These are phyloP conservation scores for Chytriomyces hyalinus DNA, from an alignment of 192 early-diverging fungal species.

Conservation along the genomic window DNA sequence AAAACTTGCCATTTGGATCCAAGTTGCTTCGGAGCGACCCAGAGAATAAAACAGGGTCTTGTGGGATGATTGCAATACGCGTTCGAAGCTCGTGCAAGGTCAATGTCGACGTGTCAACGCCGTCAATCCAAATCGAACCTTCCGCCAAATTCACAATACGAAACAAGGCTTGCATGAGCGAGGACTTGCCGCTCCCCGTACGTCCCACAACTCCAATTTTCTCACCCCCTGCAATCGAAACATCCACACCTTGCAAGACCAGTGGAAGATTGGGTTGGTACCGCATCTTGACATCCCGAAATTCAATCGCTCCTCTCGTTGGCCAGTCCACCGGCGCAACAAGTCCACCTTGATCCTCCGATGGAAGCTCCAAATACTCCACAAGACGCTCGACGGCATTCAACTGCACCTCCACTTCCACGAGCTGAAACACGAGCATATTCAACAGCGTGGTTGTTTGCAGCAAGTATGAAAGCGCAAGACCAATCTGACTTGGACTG, in stretches of 20 bases:
- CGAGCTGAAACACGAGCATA: slow-evolving; percentile 75
- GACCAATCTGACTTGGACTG: neutral
- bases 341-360: slow-evolving; percentile 39
- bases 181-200: slow-evolving; percentile 50
- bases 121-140: slow-evolving; percentile 70
- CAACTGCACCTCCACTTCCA: slow-evolving; percentile 76
- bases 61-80: slow-evolving; percentile 72
- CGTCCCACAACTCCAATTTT: slow-evolving; percentile 64
- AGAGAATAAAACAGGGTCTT: slow-evolving; percentile 53
- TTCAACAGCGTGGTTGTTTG: slow-evolving; percentile 55
- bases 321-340: slow-evolving; percentile 56
- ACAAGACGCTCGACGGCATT: slow-evolving; percentile 62
- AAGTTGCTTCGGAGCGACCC: slow-evolving; percentile 56
- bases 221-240: slow-evolving; percentile 42
- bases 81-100: slow-evolving; percentile 68
- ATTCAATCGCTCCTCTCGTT: slow-evolving; percentile 47
- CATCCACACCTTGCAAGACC: slow-evolving; percentile 47
- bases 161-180: slow-evolving; percentile 41
- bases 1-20: slow-evolving; percentile 66
- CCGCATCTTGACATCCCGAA: slow-evolving; percentile 48
- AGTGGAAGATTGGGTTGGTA: slow-evolving; percentile 58
- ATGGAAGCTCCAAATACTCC: slow-evolving; percentile 42
- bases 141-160: slow-evolving; percentile 37
- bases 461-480: neutral
- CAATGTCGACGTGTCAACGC: slow-evolving; percentile 63